A percentile compares a stretch with the other conserved stretches of the same genome.
phyloP scores from a whole-genome alignment of 2,329 filamentous ascomycete species.

The Lachnellula arida region DNA sequence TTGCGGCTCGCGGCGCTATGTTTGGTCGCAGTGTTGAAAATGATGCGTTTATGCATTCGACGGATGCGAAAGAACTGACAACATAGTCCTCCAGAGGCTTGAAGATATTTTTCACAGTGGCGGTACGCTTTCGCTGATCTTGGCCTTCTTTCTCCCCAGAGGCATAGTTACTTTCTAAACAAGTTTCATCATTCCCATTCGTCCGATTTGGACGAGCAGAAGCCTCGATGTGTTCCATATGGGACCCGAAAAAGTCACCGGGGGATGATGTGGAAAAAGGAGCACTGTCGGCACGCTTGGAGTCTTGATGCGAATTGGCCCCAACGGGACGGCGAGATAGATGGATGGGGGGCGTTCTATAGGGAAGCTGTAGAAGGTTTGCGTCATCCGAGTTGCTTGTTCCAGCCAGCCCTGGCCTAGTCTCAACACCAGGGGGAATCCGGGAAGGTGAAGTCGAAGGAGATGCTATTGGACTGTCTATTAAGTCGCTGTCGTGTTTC shows the following conservation, averaged over 20 bases:
- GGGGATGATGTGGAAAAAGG: conserved; percentile 27
- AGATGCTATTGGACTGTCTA: conserved; percentile 16
- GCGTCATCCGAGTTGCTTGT: neutral
- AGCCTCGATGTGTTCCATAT: conserved; percentile 15
- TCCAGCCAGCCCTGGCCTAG: neutral
- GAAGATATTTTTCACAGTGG: conserved; percentile 57
- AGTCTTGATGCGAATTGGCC: neutral
- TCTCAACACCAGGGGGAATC: neutral
- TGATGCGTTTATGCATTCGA: conserved; percentile 69
- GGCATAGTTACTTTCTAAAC: neutral
- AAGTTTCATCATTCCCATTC: neutral
- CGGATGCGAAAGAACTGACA: conserved; percentile 60
- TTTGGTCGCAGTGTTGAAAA: conserved; percentile 54
- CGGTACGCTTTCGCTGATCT: conserved; percentile 37
- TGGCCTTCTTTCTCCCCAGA: conserved; percentile 3
- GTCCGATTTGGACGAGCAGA: neutral
- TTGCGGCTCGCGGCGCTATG: conserved; percentile 27
- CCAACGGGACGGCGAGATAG: conserved; percentile 10
- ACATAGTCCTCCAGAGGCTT: conserved; percentile 75
- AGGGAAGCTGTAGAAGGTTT: neutral
- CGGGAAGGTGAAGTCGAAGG: conserved; percentile 19
- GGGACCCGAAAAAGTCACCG: conserved; percentile 20
- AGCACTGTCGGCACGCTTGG: conserved; percentile 4
- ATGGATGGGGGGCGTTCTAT: conserved; percentile 10
- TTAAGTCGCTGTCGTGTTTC: conserved; percentile 29